These are phyloP conservation scores for Calonectria hongkongensis DNA, from an alignment of 2,329 filamentous ascomycete species.

Conservation along the genomic window DNA sequence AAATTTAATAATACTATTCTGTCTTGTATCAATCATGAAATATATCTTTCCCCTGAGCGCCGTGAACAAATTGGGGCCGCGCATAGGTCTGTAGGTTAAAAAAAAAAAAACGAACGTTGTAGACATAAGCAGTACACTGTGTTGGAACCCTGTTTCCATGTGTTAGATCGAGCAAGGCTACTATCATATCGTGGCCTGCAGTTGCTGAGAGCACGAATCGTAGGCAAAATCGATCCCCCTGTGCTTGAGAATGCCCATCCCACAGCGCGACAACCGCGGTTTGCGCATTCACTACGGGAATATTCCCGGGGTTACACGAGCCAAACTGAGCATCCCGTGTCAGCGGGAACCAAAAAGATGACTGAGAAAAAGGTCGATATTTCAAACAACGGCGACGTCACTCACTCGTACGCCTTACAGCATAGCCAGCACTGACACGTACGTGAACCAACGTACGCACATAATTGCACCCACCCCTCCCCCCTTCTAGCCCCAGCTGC, in stretches of 20 bases:
- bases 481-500: background rate
- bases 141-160: background rate
- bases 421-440: background rate
- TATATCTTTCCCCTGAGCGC: background rate
- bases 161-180: background rate
- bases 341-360: background rate
- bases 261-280: background rate
- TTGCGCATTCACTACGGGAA: background rate
- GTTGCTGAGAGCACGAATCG: background rate
- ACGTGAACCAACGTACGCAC: background rate
- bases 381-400: slow-evolving; percentile 15
- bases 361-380: background rate
- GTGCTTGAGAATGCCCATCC: background rate
- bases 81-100: background rate
- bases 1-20: slow-evolving; percentile 33
- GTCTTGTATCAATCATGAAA: background rate
- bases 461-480: too few relatives aligned
- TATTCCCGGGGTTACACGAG: background rate
- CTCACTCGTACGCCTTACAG: background rate
- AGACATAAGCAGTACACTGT: background rate
- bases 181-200: background rate
- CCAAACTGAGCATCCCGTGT: background rate
- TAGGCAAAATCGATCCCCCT: background rate
- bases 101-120: too few relatives aligned
- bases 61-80: background rate